Evolutionary conservation across 2,329 filamentous ascomycete species (phyloP).

Genomic region (Paecilomyces niveus): DNA sequence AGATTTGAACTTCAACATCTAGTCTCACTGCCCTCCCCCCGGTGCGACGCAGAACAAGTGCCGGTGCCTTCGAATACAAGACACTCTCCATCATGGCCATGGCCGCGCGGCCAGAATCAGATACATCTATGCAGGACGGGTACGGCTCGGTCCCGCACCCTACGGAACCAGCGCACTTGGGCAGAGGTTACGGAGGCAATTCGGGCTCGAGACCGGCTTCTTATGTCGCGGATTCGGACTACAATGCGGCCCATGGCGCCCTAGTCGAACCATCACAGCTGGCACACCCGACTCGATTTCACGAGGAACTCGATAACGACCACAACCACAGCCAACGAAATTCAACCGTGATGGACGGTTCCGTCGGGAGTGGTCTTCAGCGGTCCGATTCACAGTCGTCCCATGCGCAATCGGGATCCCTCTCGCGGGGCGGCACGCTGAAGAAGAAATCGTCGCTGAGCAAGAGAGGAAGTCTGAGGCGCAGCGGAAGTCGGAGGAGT

Average conservation of each 20-base stretch:
- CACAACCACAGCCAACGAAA: slow-evolving; percentile 23
- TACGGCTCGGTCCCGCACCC: slow-evolving; percentile 24
- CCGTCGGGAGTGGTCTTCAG: slow-evolving; percentile 20
- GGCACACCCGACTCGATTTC: slow-evolving; percentile 30
- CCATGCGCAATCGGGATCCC: slow-evolving; percentile 30
- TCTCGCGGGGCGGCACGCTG: slow-evolving; percentile 61
- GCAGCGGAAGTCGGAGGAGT: slow-evolving; percentile 73
- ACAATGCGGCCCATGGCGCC: slow-evolving; percentile 28
- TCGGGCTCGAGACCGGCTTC: slow-evolving; percentile 35
- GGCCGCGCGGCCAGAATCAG: slow-evolving; percentile 24
- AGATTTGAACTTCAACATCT: background rate
- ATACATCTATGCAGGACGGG: slow-evolving; percentile 33
- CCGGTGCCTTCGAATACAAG: background rate
- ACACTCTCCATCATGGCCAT: slow-evolving; percentile 25
- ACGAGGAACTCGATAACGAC: slow-evolving; percentile 30
- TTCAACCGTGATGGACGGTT: slow-evolving; percentile 23
- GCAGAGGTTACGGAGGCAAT: slow-evolving; percentile 24
- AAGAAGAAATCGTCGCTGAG: slow-evolving; percentile 82
- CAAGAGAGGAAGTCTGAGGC: slow-evolving; percentile 65
- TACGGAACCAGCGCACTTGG: slow-evolving; percentile 21
- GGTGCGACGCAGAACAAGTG: background rate
- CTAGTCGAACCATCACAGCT: slow-evolving; percentile 23
- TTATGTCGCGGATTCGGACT: slow-evolving; percentile 26
- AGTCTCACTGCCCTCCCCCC: slow-evolving; percentile 3
- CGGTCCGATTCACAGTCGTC: slow-evolving; percentile 38